Evolutionary conservation across 768 basidiomycete genomes (phyloP).

Genomic region (Favolaschia claudopus): DNA sequence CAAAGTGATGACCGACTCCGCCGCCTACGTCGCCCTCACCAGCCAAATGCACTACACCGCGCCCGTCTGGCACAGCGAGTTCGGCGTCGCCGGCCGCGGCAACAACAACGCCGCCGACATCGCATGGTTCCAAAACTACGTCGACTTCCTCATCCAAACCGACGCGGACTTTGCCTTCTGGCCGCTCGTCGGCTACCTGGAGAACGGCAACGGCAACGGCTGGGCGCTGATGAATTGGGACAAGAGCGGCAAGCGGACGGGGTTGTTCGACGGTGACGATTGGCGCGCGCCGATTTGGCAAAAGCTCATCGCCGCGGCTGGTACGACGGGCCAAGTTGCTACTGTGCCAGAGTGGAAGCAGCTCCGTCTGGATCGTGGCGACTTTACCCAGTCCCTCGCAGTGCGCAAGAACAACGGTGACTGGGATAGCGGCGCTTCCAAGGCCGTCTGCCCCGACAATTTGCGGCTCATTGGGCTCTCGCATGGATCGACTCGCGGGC

Average conservation of each 20-base stretch:
- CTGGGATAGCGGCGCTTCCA: constrained; percentile 24
- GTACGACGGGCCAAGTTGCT: constrained; percentile 1
- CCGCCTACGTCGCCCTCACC: constrained; percentile 21
- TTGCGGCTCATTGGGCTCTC: constrained; percentile 23
- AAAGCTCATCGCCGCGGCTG: not conserved
- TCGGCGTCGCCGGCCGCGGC: constrained; percentile 14
- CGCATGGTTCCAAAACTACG: constrained; percentile 19
- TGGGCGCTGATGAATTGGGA: constrained; percentile 29
- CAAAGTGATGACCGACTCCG: not conserved
- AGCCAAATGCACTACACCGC: constrained; percentile 24
- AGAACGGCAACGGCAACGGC: constrained; percentile 17
- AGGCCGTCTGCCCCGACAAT: constrained; percentile 23
- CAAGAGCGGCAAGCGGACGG: constrained; percentile 1
- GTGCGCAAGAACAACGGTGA: constrained; percentile 17
- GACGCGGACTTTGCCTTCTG: constrained; percentile 23
- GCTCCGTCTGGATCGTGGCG: constrained; percentile 20
- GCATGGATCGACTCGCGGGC: constrained; percentile 17
- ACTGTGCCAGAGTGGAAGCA: constrained; percentile 17
- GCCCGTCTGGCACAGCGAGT: constrained; percentile 25
- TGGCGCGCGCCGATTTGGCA: constrained; percentile 23
- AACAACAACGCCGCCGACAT: not conserved
- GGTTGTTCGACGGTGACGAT: constrained; percentile 20
- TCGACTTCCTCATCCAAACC: constrained; percentile 19
- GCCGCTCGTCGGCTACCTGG: constrained; percentile 25
- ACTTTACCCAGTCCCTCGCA: constrained; percentile 17